A percentile compares a stretch with the other conserved stretches of the same genome.
These are phyloP conservation scores for Clathrus columnatus DNA, from an alignment of 768 basidiomycete species.

Conservation along the genomic window DNA sequence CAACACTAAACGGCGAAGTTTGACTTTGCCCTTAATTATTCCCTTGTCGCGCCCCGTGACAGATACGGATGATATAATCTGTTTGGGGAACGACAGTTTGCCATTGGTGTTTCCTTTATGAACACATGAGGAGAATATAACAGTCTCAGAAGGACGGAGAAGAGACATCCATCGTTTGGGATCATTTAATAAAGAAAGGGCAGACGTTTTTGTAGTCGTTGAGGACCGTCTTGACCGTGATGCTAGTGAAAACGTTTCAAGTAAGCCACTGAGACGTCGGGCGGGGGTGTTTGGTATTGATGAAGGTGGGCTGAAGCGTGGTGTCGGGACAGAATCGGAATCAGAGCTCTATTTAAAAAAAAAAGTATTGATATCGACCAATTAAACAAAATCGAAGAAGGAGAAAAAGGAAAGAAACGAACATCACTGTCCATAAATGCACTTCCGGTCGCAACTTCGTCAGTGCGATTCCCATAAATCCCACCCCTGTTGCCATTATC, in stretches of 20 bases:
- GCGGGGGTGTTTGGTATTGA: not conserved
- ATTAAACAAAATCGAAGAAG: not conserved
- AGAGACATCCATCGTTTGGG: constrained; percentile 5
- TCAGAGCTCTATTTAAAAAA: not conserved
- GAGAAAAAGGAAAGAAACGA: not conserved
- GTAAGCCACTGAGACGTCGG: constrained; percentile 1
- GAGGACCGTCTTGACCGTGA: constrained; percentile 8
- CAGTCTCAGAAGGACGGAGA: constrained; percentile 25
- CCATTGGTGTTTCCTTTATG: constrained; percentile 34
- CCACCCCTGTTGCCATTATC: not conserved
- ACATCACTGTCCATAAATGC: constrained; percentile 17
- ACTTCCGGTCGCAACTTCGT: constrained; percentile 38
- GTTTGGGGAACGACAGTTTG: constrained; percentile 48
- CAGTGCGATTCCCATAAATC: constrained; percentile 33
- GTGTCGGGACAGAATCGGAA: not conserved
- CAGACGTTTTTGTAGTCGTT: not conserved
- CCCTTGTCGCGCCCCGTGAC: constrained; percentile 27
- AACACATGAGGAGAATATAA: constrained; percentile 45
- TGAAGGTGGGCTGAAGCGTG: not conserved
- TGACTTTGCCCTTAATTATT: constrained; percentile 40
- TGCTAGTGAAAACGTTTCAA: constrained; percentile 7
- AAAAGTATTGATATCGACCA: not conserved
- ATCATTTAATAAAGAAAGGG: not conserved
- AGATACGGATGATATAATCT: constrained; percentile 31
- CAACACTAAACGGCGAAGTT: constrained; percentile 46